Evolutionary conservation across 352 stramenopile genomes (phyloP).

Genomic region (Aphanomyces cochlioides): DNA sequence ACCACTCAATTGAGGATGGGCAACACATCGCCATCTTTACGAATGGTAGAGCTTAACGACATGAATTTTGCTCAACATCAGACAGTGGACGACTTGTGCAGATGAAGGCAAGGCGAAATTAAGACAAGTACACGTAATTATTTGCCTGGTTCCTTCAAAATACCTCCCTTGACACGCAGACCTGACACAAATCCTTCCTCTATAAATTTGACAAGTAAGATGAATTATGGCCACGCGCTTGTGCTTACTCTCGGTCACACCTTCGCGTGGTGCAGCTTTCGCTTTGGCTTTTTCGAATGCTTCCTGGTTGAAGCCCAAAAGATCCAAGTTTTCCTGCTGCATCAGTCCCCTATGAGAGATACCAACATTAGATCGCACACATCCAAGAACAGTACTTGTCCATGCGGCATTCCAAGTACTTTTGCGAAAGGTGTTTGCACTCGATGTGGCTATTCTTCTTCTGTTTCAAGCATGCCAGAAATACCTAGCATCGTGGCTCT

Average conservation of each 20-base stretch:
- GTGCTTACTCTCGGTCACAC: conserved; percentile 60
- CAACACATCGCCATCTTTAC: no score
- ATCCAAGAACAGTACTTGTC: conserved; percentile 53
- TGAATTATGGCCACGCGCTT: conserved; percentile 1
- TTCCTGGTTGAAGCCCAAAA: conserved; percentile 77
- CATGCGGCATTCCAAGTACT: conserved; percentile 87
- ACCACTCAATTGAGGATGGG: no score
- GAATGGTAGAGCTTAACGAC: no score
- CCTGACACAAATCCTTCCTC: conserved; percentile 80
- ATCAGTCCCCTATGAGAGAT: conserved; percentile 59
- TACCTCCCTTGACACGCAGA: conserved; percentile 56
- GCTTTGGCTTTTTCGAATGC: conserved; percentile 67
- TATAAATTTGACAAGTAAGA: conserved; percentile 23
- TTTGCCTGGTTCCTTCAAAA: no score
- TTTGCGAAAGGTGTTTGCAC: conserved; percentile 85
- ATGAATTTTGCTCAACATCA: no score
- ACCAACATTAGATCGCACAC: conserved; percentile 2
- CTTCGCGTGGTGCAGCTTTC: conserved; percentile 43
- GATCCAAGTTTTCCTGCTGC: conserved; percentile 77
- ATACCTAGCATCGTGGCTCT: conserved; percentile 40
- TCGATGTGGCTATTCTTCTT: conserved; percentile 82
- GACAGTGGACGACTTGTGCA: no score
- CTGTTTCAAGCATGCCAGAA: conserved; percentile 80
- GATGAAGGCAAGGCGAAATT: no score
- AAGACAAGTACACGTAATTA: no score